phyloP scores from a whole-genome alignment of 2,329 filamentous ascomycete genomes.

The Samsoniella hepiali region DNA sequence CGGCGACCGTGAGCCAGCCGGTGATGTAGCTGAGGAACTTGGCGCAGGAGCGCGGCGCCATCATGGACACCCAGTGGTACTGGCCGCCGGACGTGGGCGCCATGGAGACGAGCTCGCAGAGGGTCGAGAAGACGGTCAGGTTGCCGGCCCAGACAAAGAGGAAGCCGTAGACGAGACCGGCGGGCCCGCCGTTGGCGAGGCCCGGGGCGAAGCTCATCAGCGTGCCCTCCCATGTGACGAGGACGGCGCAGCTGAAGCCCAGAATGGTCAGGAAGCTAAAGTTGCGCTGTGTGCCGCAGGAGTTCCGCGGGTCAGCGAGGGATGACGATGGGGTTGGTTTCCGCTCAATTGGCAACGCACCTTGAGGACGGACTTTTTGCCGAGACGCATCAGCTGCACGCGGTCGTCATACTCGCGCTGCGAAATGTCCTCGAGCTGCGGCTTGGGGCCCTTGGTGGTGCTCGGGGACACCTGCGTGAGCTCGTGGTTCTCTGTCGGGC shows the following conservation, averaged over 20 bases:
- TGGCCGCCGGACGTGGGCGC: constrained; percentile 53
- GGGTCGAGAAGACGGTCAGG: constrained; percentile 39
- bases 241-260: constrained; percentile 50
- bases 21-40: constrained; percentile 52
- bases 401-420: constrained; percentile 14
- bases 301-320: background rate
- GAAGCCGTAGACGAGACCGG: constrained; percentile 52
- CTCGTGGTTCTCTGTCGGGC: constrained; percentile 4
- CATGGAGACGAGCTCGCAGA: constrained; percentile 43
- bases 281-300: constrained; percentile 35
- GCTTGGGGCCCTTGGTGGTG: background rate
- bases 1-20: constrained; percentile 49
- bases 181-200: constrained; percentile 49
- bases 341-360: background rate
- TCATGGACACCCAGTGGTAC: constrained; percentile 58
- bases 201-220: constrained; percentile 34
- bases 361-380: constrained; percentile 15
- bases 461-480: background rate
- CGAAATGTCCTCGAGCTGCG: background rate
- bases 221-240: constrained; percentile 51
- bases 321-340: too few species aligned
- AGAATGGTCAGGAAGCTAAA: constrained; percentile 50
- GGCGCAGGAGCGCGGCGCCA: constrained; percentile 45
- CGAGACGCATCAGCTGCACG: constrained; percentile 9
- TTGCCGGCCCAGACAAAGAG: constrained; percentile 46